Base-by-base conservation (phyloP, 2,329 filamentous ascomycete species). In the Pyrenochaeta sp. region DNA sequence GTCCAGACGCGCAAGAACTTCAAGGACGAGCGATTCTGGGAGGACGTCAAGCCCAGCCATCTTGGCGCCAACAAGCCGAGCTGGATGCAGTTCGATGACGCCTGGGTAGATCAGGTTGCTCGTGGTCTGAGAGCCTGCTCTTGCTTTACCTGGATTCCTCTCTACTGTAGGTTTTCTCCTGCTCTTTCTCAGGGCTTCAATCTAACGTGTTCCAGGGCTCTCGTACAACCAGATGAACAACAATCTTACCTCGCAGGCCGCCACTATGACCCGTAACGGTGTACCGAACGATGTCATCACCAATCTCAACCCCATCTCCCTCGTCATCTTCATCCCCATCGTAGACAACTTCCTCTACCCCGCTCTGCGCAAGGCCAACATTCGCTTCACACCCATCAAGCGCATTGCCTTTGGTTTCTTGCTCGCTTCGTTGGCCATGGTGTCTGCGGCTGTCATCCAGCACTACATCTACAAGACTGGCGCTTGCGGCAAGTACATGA, bases 11-110 rank as follows among this genome's bases (percentile, higher is more conserved):
- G 82, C 71, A 82, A 77, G 64, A 84, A 86, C 64, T 79, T 88
- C 64, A 81, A 85, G 55, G 78, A 80, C 46, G 79, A 79, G 6
- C 78, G 79, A 14, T 83, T 90, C 76, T 92, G 89, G 86, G 85
- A 91, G 21, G 69, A 79, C 3, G 85, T 86, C 54, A 90, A 90
- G 77, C 90, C 90, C 2, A 89, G 86, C 69, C 78, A 80, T 31
- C 80, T 91, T 9, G 77, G 82, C 32, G 74, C 73, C 1, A 71
- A 81, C 58, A 86, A 87, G 49, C 90, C 90, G 0, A 35, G 49
- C 0, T 93, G 89, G 89, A 92, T 93, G 88, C 90, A 87, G 0
- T 92, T 92, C 63, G 90, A 94, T 58, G 91, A 94, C 63, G 85
- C 85, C 46, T 94, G 90, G 90, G 90, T 94, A 30, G 90, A 92